Percentiles rank a stretch among this genome's conserved stretches.
Evolutionary conservation across 441 rosid genomes (phyloP).

Genomic region (California macrophylla): DNA sequence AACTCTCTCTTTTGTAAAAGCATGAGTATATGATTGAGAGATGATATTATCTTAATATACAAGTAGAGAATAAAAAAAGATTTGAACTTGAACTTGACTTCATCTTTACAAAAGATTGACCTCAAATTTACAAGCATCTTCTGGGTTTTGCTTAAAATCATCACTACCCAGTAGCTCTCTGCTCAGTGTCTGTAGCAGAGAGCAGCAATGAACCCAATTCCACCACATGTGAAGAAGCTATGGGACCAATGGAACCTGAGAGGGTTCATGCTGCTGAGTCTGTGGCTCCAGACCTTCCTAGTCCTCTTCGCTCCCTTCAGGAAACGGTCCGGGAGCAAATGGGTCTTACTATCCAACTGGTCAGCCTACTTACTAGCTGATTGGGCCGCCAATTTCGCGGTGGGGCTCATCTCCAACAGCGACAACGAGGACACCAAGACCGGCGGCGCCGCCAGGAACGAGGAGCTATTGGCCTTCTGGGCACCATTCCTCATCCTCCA

Average conservation of each 20-base stretch:
- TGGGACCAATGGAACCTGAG: constrained; percentile 38
- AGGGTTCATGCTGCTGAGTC: constrained; percentile 35
- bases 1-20: too few relatives aligned
- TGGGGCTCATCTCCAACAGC: constrained; percentile 36
- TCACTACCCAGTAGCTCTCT: not conserved
- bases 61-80: not conserved
- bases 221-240: constrained; percentile 11
- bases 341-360: constrained; percentile 29
- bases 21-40: too few relatives aligned
- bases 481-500: constrained; percentile 52
- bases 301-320: constrained; percentile 33
- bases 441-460: constrained; percentile 1
- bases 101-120: not conserved
- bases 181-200: not conserved
- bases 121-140: not conserved
- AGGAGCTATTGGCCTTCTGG: constrained; percentile 44
- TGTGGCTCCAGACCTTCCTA: constrained; percentile 32
- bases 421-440: not conserved
- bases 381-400: constrained; percentile 38
- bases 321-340: constrained; percentile 22
- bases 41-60: too few relatives aligned
- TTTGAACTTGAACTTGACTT: not conserved
- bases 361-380: constrained; percentile 41
- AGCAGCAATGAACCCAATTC: constrained; percentile 13
- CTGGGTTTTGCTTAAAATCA: not conserved